Evolutionary conservation across 106 monocot species (phyloP), one percentile per base, ranked within the genome.

Genomic region (Allium fistulosum): DNA sequence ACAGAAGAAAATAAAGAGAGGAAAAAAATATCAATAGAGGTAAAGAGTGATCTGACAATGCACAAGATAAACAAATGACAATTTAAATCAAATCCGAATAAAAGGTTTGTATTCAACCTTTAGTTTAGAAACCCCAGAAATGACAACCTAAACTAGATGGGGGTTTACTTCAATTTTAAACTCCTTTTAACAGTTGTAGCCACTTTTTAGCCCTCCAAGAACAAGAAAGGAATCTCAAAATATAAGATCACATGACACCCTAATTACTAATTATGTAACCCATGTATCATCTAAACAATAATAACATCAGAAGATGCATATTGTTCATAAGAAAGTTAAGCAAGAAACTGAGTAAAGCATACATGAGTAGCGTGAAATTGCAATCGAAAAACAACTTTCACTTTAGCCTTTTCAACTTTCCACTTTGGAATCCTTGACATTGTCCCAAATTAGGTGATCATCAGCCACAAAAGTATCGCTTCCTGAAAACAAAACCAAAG

Each of bases 351-450:
- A 64, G 67, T 28, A 57, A 66, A 59, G 59, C 93, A 87, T 85
- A 99, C 99, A 83, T 99, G 78, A 17, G 90, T 93, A 37, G 99
- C 99, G 68, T 93, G 81, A 51, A 93, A 85, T 71, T 99, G 99
- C 2, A 99, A 79, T 59, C 99, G 76, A 66, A 99, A 99, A 12
- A 93, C 99, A 17, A 90, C 99, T 82, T 93, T 99, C 48, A 93
- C 85, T 86, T 99, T 99, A 9, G 78, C 69, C 82, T 99, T 99
- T 78, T 99, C 99, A 26, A 74, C 57, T 76, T 90, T 93, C 99
- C 93, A 99, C 77, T 90, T 99, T 7, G 90, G 90, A 76, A 90
- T 63, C 75, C 90, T 85, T 69, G 99, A 99, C 99, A 99, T 99
- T 83, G 59, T 74, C 73, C 66, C 75, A 12, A 76, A 84, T 76